Percentiles rank a stretch among this genome's conserved stretches.
Evolutionary conservation across 2,329 filamentous ascomycete genomes (phyloP).

Genomic region (Neofusicoccum sp.): DNA sequence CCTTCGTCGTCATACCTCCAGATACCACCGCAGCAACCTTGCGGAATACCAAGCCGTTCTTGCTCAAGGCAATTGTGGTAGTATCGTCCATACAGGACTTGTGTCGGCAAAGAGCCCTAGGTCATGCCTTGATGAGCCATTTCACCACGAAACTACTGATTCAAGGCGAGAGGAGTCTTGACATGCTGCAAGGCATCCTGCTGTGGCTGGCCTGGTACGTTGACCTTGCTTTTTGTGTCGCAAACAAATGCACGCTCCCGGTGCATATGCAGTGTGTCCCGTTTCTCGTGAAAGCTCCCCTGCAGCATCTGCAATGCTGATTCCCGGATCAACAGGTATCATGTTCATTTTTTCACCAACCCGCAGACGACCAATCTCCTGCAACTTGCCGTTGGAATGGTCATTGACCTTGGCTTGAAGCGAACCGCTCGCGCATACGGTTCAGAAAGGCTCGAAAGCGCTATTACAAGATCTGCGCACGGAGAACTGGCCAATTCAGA

Average conservation of each 20-base stretch:
- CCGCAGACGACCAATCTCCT: slow-evolving; percentile 42
- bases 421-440: slow-evolving; percentile 29
- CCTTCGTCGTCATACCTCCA: slow-evolving; percentile 16
- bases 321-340: slow-evolving; percentile 35
- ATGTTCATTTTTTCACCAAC: slow-evolving; percentile 45
- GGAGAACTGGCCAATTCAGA: slow-evolving; percentile 32
- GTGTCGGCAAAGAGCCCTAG: slow-evolving; percentile 4
- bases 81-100: slow-evolving; percentile 18
- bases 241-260: background rate
- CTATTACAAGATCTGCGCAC: slow-evolving; percentile 16
- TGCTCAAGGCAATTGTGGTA: slow-evolving; percentile 12
- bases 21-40: slow-evolving; percentile 4
- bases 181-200: slow-evolving; percentile 20
- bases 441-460: slow-evolving; percentile 1
- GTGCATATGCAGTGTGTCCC: slow-evolving; percentile 1
- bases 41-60: slow-evolving; percentile 19
- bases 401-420: slow-evolving; percentile 44
- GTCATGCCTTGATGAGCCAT: slow-evolving; percentile 7
- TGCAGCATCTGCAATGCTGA: slow-evolving; percentile 15
- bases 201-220: slow-evolving; percentile 20
- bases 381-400: slow-evolving; percentile 44
- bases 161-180: slow-evolving; percentile 4
- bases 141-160: slow-evolving; percentile 2
- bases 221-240: background rate
- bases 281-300: slow-evolving; percentile 10